A percentile compares a stretch with the other conserved stretches of the same genome.
These are phyloP conservation scores for Aspergillus ellipticus DNA, from an alignment of 495 filamentous ascomycete species.

Conservation along the genomic window DNA sequence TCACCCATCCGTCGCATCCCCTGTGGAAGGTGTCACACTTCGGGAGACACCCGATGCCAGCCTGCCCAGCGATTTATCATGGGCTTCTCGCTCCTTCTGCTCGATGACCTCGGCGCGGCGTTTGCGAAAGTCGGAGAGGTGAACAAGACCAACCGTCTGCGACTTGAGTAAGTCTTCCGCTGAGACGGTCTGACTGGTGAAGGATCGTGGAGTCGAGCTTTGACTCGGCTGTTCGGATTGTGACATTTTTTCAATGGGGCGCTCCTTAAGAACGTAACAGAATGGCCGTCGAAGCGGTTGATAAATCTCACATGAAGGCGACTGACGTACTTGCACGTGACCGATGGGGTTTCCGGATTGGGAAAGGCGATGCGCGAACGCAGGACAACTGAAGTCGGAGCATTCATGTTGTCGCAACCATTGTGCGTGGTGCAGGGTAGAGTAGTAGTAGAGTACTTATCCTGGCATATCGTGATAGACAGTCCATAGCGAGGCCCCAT, in stretches of 20 bases:
- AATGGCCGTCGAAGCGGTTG: not conserved
- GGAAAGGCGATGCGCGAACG: not conserved
- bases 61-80: conserved; percentile 54
- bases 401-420: not conserved
- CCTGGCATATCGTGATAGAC: too few relatives aligned
- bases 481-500: too few relatives aligned
- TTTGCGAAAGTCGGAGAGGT: conserved; percentile 93
- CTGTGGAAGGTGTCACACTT: conserved; percentile 49
- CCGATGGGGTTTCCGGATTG: not conserved
- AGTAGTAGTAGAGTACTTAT: too few relatives aligned
- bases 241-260: conserved; percentile 25
- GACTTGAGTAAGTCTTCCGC: conserved; percentile 88
- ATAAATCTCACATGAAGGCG: conserved; percentile 6
- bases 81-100: conserved; percentile 79
- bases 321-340: conserved; percentile 16
- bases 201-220: conserved; percentile 48
- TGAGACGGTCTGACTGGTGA: conserved; percentile 74
- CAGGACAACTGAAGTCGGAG: not conserved
- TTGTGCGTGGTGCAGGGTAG: too few relatives aligned
- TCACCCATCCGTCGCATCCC: conserved; percentile 53
- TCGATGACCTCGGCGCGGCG: conserved; percentile 91
- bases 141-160: conserved; percentile 88
- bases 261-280: not conserved
- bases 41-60: conserved; percentile 46
- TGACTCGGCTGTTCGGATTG: conserved; percentile 35